phyloP scores from a whole-genome alignment of 768 basidiomycete species.

The Suillus cothurnatus region DNA sequence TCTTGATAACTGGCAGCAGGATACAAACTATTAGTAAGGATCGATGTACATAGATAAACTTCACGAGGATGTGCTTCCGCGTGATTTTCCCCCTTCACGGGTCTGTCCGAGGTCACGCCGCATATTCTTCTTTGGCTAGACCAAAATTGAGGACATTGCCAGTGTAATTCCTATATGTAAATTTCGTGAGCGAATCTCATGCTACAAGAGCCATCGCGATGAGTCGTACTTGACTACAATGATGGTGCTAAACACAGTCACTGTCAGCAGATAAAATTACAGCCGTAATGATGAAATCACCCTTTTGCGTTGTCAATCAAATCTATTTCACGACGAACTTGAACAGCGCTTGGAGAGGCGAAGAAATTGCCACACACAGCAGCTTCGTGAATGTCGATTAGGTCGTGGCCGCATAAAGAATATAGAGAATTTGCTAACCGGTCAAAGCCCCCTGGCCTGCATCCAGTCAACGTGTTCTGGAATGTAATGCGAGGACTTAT shows the following conservation, averaged over 20 bases:
- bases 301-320: slow-evolving; percentile 72
- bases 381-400: slow-evolving; percentile 36
- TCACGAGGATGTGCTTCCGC: no score
- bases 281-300: slow-evolving; percentile 38
- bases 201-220: not conserved
- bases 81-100: no score
- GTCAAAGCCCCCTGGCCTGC: slow-evolving; percentile 78
- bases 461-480: slow-evolving; percentile 7
- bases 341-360: slow-evolving; percentile 85
- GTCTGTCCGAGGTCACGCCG: no score
- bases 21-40: no score
- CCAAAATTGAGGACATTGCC: slow-evolving; percentile 93
- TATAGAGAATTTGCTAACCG: slow-evolving; percentile 40
- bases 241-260: slow-evolving; percentile 52
- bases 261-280: not conserved
- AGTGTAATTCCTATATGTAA: slow-evolving; percentile 69
- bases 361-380: slow-evolving; percentile 91
- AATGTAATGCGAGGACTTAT: slow-evolving; percentile 16
- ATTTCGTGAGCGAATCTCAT: slow-evolving; percentile 8
- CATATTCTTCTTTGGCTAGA: slow-evolving; percentile 83
- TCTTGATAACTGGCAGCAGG: no score
- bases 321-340: slow-evolving; percentile 81
- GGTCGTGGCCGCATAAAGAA: not conserved
- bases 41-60: no score
- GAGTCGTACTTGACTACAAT: slow-evolving; percentile 76